Evolutionary conservation across 805 yeast species (phyloP).

Genomic region (Candida railenensis): DNA sequence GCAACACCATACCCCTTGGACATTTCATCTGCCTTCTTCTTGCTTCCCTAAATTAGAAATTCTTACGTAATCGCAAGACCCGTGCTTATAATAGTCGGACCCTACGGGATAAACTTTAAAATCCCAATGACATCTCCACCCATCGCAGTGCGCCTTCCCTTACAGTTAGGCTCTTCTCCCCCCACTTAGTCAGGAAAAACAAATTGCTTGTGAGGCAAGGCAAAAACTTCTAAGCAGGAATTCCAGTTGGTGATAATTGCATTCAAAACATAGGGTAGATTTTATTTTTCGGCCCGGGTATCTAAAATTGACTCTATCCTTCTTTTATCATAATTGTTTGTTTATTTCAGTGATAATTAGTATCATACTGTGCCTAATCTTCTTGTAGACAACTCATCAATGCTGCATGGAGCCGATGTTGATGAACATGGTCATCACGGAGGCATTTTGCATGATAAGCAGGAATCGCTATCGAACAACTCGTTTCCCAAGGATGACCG

Average conservation of each 20-base stretch:
- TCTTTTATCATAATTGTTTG: no score
- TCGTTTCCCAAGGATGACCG: background rate
- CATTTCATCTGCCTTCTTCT: no score
- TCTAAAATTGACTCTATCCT: background rate
- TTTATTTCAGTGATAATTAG: background rate
- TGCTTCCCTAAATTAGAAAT: background rate
- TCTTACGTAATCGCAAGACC: background rate
- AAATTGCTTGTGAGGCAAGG: background rate
- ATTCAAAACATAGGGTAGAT: background rate
- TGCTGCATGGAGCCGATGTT: background rate
- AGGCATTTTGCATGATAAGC: no score
- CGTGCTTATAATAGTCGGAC: background rate
- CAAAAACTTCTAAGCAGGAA: background rate
- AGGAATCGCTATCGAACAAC: background rate
- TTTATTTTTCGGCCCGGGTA: background rate
- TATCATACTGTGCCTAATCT: no score
- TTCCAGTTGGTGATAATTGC: no score
- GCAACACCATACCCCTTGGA: no score
- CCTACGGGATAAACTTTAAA: background rate
- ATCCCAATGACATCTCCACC: background rate
- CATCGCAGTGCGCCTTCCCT: background rate
- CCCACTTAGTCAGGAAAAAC: background rate
- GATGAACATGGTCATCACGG: no score
- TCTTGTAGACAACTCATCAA: background rate
- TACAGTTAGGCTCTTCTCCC: background rate